Evolutionary conservation across 306 rosid species (phyloP).

Genomic region (Acacia crassicarpa): DNA sequence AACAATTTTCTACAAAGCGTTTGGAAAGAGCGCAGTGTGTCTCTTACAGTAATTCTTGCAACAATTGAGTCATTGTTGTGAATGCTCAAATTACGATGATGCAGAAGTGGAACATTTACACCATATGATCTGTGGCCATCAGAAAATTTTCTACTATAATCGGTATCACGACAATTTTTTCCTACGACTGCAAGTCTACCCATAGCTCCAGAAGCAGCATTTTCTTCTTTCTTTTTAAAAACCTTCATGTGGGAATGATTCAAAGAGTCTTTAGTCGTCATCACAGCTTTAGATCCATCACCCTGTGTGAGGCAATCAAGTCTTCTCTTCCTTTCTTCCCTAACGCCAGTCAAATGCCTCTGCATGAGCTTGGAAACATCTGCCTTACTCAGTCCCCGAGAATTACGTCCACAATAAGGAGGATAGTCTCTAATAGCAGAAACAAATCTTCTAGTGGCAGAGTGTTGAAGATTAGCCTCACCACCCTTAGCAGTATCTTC

Average conservation of each 20-base stretch:
- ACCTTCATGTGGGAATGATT: slow-evolving; percentile 26
- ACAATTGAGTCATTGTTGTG: slow-evolving; percentile 4
- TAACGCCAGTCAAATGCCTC: slow-evolving; percentile 15
- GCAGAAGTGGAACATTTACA: slow-evolving; percentile 44
- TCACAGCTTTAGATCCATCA: slow-evolving; percentile 23
- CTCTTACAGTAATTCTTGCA: slow-evolving; percentile 53
- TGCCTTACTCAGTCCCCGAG: slow-evolving; percentile 1
- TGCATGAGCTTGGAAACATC: not conserved
- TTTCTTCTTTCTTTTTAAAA: slow-evolving; percentile 25
- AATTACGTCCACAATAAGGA: slow-evolving; percentile 40
- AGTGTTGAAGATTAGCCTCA: not conserved
- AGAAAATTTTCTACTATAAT: not conserved
- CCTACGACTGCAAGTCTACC: slow-evolving; percentile 24
- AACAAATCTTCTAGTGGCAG: not conserved
- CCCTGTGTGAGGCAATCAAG: not conserved
- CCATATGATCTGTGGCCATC: not conserved
- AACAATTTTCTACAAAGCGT: slow-evolving; percentile 58
- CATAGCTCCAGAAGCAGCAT: slow-evolving; percentile 23
- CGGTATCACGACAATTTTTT: slow-evolving; percentile 16
- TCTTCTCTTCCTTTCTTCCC: slow-evolving; percentile 39
- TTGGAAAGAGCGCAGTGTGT: slow-evolving; percentile 56
- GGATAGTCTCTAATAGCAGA: slow-evolving; percentile 1
- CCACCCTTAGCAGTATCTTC: too few relatives aligned
- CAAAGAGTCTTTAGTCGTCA: slow-evolving; percentile 32
- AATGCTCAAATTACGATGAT: slow-evolving; percentile 21